These are phyloP conservation scores for Ceratobasidium sp. DNA, from an alignment of 1,284 basidiomycete genomes.

Conservation along the genomic window DNA sequence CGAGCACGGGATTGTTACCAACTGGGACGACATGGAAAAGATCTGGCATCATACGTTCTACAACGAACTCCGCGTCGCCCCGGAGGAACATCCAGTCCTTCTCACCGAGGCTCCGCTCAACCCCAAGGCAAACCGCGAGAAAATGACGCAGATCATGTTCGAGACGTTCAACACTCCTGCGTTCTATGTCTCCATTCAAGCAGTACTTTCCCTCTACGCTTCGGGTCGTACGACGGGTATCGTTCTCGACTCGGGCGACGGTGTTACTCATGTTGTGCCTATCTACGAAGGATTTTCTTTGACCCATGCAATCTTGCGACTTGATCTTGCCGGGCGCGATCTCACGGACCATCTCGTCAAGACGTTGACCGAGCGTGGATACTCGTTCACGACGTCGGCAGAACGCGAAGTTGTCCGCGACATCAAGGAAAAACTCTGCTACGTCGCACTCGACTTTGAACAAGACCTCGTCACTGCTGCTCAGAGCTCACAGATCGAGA, in stretches of 20 bases:
- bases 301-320: slow-evolving; percentile 74
- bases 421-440: slow-evolving; percentile 80
- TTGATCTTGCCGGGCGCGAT: slow-evolving; percentile 75
- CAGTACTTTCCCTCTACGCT: slow-evolving; percentile 75
- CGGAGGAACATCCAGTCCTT: slow-evolving; percentile 80
- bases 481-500: slow-evolving; percentile 73
- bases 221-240: slow-evolving; percentile 79
- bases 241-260: slow-evolving; percentile 77
- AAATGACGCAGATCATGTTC: slow-evolving; percentile 81
- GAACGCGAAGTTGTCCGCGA: slow-evolving; percentile 76
- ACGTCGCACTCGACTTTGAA: slow-evolving; percentile 77
- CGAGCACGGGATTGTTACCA: slow-evolving; percentile 73
- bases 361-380: slow-evolving; percentile 75
- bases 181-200: slow-evolving; percentile 78
- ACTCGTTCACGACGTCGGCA: slow-evolving; percentile 74
- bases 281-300: slow-evolving; percentile 79
- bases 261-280: slow-evolving; percentile 77
- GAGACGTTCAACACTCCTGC: slow-evolving; percentile 78
- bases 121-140: slow-evolving; percentile 77
- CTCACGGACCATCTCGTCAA: slow-evolving; percentile 76
- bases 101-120: slow-evolving; percentile 78
- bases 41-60: slow-evolving; percentile 87
- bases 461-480: slow-evolving; percentile 77
- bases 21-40: slow-evolving; percentile 77
- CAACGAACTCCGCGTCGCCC: slow-evolving; percentile 83